These are phyloP conservation scores for Rhododendron ovatum DNA, from an alignment of 148 eudicot species.

Conservation along the genomic window DNA sequence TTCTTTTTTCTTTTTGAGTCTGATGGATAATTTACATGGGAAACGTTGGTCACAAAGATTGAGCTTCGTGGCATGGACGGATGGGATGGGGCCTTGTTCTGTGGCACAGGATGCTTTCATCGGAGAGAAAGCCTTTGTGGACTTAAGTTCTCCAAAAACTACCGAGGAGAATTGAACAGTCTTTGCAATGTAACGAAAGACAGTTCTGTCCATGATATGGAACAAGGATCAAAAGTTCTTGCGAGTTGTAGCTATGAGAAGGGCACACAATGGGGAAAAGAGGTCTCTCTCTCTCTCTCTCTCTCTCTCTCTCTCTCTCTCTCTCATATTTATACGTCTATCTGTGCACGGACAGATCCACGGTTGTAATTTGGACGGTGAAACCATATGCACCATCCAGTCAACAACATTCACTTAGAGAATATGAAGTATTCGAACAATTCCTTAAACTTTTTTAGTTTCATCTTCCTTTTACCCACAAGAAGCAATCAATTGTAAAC, in stretches of 20 bases:
- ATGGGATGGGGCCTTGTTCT: constrained; percentile 27
- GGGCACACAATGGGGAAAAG: constrained; percentile 44
- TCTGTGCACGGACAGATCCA: neutral
- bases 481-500: neutral
- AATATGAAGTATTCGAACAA: neutral
- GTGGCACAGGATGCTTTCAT: constrained; percentile 52
- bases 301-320: neutral
- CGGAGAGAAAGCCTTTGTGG: constrained; percentile 41
- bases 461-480: neutral
- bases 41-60: constrained; percentile 15
- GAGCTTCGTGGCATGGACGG: constrained; percentile 41
- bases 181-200: neutral
- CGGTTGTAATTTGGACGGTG: neutral
- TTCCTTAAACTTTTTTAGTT: neutral
- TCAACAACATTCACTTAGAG: constrained; percentile 7
- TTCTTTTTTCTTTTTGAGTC: neutral
- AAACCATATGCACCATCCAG: neutral
- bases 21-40: neutral
- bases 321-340: neutral
- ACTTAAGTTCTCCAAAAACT: constrained; percentile 16
- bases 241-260: constrained; percentile 45
- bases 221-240: constrained; percentile 30
- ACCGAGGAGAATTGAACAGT: constrained; percentile 7
- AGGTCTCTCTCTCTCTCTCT: constrained; percentile 21
- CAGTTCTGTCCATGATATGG: constrained; percentile 26